Percentiles rank a stretch among this genome's conserved stretches.
These are phyloP conservation scores for Ceratocystiopsis sp. DNA, from an alignment of 2,329 filamentous ascomycete genomes.

Conservation along the genomic window DNA sequence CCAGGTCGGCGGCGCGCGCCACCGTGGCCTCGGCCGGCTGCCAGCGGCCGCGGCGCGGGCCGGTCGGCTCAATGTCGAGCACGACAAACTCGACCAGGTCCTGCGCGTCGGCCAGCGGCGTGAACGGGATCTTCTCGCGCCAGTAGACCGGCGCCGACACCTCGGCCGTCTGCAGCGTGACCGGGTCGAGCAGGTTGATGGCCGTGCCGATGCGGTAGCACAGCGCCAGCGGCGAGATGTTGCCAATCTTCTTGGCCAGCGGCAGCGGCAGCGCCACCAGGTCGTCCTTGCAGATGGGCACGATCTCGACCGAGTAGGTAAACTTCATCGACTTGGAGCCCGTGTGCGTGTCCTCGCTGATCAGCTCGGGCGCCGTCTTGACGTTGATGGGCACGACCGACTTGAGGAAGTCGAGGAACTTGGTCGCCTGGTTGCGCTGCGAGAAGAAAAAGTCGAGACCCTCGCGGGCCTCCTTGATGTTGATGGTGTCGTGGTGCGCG, in stretches of 20 bases:
- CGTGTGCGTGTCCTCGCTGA: slow-evolving; percentile 85
- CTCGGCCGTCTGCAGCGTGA: slow-evolving; percentile 80
- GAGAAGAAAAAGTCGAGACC: slow-evolving; percentile 94
- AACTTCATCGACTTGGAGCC: slow-evolving; percentile 90
- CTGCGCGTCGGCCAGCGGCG: slow-evolving; percentile 63
- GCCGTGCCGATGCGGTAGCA: slow-evolving; percentile 82
- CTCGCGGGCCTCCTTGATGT: slow-evolving; percentile 93
- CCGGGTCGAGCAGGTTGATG: slow-evolving; percentile 76
- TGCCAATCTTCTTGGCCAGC: slow-evolving; percentile 71
- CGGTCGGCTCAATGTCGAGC: slow-evolving; percentile 78
- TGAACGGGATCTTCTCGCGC: slow-evolving; percentile 58
- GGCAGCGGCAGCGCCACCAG: slow-evolving; percentile 84
- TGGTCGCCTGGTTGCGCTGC: slow-evolving; percentile 73
- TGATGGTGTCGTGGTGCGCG: slow-evolving; percentile 77
- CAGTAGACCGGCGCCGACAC: slow-evolving; percentile 73
- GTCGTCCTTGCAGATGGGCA: slow-evolving; percentile 95
- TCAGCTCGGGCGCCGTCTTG: slow-evolving; percentile 44
- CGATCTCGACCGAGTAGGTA: slow-evolving; percentile 71
- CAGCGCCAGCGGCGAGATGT: slow-evolving; percentile 71
- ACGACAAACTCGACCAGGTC: slow-evolving; percentile 86
- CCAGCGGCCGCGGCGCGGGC: slow-evolving; percentile 62
- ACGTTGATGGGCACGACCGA: slow-evolving; percentile 52
- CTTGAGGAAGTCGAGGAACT: slow-evolving; percentile 59
- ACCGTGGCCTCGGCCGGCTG: slow-evolving; percentile 77
- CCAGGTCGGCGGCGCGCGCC: slow-evolving; percentile 71